A percentile compares a stretch with the other conserved stretches of the same genome.
Evolutionary conservation across 2,329 filamentous ascomycete species (phyloP).

Genomic region (Didymella lethalis): DNA sequence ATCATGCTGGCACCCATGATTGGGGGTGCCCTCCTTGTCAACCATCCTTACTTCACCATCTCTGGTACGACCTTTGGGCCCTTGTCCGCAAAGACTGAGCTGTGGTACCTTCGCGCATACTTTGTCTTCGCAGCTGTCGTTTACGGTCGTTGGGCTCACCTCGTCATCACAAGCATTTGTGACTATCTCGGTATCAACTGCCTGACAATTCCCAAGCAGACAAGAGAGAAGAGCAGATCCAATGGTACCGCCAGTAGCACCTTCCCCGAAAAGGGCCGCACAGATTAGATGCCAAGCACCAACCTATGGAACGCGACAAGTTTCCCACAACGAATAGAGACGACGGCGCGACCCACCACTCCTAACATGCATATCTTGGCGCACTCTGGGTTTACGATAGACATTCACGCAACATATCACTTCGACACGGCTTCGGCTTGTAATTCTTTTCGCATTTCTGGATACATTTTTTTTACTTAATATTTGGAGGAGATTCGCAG

Average conservation of each 20-base stretch:
- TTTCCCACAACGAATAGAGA: conserved; percentile 6
- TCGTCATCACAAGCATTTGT: conserved; percentile 92
- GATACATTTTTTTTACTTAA: conserved; percentile 19
- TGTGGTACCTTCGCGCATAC: conserved; percentile 84
- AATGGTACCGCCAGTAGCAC: conserved; percentile 43
- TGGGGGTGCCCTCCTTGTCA: conserved; percentile 81
- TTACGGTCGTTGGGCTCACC: conserved; percentile 91
- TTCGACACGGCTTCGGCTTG: conserved; percentile 13
- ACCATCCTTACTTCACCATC: conserved; percentile 73
- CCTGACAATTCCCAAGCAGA: conserved; percentile 72
- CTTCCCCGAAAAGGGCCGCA: conserved; percentile 43
- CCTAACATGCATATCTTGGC: conserved; percentile 16
- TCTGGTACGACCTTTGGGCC: conserved; percentile 60
- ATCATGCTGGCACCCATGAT: conserved; percentile 87
- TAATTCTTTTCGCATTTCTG: conserved; percentile 14
- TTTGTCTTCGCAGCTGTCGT: conserved; percentile 83
- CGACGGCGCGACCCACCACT: conserved; percentile 16
- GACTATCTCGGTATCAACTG: conserved; percentile 93
- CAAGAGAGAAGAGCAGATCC: conserved; percentile 38
- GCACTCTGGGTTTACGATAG: conserved; percentile 18
- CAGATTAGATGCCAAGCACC: conserved; percentile 31
- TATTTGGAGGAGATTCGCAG: conserved; percentile 8
- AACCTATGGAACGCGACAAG: background rate
- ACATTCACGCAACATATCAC: conserved; percentile 13
- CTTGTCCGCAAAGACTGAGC: conserved; percentile 71